Evolutionary conservation across 345 rosid species (phyloP).

Genomic region (Salix dunnii): DNA sequence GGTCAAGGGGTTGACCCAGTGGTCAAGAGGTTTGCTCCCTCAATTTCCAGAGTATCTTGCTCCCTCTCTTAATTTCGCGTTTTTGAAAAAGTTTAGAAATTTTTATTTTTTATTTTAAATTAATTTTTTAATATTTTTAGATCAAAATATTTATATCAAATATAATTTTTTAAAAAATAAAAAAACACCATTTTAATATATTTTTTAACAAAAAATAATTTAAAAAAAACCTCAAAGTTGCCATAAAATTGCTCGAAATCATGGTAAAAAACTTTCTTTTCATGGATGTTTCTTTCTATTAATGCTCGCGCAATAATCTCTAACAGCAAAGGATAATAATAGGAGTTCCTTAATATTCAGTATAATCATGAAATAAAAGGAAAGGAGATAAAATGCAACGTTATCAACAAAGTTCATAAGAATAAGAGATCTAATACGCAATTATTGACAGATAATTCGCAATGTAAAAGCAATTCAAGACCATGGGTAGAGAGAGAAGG

Average conservation of each 20-base stretch:
- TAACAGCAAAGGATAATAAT: not conserved
- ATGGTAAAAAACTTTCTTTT: not conserved
- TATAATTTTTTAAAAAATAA: no score
- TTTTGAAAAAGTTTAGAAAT: no score
- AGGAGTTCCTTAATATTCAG: no score
- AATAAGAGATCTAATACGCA: not conserved
- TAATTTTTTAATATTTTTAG: no score
- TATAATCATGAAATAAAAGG: not conserved
- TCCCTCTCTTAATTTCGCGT: not conserved
- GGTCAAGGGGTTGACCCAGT: not conserved
- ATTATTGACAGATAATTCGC: not conserved
- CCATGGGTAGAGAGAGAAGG: not conserved
- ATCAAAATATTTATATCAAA: no score
- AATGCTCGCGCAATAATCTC: not conserved
- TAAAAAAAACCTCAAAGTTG: no score
- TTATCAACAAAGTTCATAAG: not conserved
- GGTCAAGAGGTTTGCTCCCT: not conserved
- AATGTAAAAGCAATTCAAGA: not conserved
- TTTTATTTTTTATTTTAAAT: no score
- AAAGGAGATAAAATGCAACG: not conserved
- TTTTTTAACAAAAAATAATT: no score
- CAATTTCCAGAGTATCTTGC: no score
- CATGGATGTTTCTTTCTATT: not conserved
- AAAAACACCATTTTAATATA: no score
- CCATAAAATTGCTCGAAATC: not conserved